Base-by-base conservation (phyloP, 352 stramenopile genomes). In the Globisporangium uncinulatum region DNA sequence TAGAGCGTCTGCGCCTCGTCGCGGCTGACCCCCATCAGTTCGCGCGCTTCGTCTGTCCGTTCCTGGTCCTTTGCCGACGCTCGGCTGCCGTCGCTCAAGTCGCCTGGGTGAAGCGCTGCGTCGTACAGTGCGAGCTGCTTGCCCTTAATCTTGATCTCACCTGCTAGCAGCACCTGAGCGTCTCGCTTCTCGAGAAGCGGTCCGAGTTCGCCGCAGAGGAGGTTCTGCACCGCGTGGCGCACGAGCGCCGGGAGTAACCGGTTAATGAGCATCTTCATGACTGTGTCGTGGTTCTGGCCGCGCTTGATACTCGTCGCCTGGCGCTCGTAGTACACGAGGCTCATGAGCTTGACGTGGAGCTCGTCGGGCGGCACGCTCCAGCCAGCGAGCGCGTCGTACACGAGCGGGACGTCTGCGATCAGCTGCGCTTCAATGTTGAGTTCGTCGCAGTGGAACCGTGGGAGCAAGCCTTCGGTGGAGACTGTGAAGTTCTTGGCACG, bases 241-340 rank as follows among this genome's bases (percentile, higher is more conserved):
- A 92, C 81, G 10, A 92, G 65, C 2, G 67, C 75, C 13, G 81
- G 81, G 15, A 92, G 51, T 60, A 92, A 63, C 0, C 77, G 70
- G 46, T 92, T 92, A 45, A 92, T 86, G 19, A 92, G 88, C 56
- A 87, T 70, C 64, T 87, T 89, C 66, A 92, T 85, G 17, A 92
- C 74, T 11, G 70, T 88, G 61, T 92, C 81, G 59, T 92, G 76
- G 29, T 87, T 77, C 11, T 76, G 80, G 4, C 71, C 72, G 5
- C 65, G 71, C 42, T 88, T 83, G 19, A 70, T 74, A 29, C 73
- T 87, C 43, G 73, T 84, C 36, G 65, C 56, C 47, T 76, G 66
- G 0, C 81, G 71, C 53, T 92, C 81, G 49, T 89, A 92, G 63
- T 92, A 92, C 31, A 73, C 63, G 11, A 92, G 70, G 42, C 79